Evolutionary conservation across 805 yeast genomes (phyloP).

Genomic region (Starmerella geochares): DNA sequence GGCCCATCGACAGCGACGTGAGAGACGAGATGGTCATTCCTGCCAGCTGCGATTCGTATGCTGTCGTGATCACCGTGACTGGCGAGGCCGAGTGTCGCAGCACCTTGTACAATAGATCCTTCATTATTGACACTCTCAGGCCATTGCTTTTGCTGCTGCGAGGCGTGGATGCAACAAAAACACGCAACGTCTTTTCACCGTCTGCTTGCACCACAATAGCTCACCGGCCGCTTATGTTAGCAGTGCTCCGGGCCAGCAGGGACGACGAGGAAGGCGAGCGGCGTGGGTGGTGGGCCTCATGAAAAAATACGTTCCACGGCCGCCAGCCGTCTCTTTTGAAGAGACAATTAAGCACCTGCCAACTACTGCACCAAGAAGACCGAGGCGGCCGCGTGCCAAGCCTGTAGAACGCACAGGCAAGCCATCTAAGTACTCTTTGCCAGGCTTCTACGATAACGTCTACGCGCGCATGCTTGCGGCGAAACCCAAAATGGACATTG

Average conservation of each 20-base stretch:
- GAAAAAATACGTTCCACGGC: conserved; percentile 9
- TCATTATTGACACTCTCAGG: conserved; percentile 11
- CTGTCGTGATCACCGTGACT: conserved; percentile 52
- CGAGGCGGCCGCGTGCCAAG: neutral
- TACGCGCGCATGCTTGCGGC: conserved; percentile 37
- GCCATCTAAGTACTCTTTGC: conserved; percentile 14
- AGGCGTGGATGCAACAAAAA: neutral
- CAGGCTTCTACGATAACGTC: conserved; percentile 28
- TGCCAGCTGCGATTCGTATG: conserved; percentile 34
- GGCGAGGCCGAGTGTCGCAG: conserved; percentile 40
- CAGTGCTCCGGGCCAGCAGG: neutral
- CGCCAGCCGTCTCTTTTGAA: conserved; percentile 10
- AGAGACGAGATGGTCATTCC: conserved; percentile 86
- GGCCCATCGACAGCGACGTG: conserved; percentile 67
- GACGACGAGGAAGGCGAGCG: neutral
- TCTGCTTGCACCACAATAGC: neutral
- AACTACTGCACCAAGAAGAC: neutral
- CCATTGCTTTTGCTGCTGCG: neutral
- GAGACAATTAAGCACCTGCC: conserved; percentile 5
- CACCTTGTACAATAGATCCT: conserved; percentile 10
- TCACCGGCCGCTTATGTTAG: neutral
- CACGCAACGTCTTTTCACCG: neutral
- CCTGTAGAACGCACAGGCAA: neutral
- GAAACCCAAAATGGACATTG: conserved; percentile 37
- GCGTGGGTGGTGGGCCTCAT: neutral